Evolutionary conservation across 805 yeast species (phyloP).

Genomic region (Metschnikowia koreensis): DNA sequence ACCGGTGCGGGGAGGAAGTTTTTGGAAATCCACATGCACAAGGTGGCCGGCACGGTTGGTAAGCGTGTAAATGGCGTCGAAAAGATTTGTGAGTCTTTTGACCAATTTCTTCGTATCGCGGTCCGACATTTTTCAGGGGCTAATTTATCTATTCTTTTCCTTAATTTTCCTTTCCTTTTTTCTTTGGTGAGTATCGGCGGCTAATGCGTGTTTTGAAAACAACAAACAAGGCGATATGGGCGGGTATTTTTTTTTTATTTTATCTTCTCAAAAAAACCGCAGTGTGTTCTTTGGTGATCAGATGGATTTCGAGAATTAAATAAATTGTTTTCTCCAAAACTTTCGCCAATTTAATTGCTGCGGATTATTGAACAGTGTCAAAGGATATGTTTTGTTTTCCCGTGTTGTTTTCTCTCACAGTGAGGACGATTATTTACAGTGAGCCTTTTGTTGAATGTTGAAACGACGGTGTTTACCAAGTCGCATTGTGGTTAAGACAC

Average conservation of each 20-base stretch:
- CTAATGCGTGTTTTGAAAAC: no score
- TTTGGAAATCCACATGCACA: conserved; percentile 59
- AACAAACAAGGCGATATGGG: background rate
- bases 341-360: background rate
- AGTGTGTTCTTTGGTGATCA: no score
- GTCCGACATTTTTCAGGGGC: conserved; percentile 29
- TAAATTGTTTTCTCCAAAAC: no score
- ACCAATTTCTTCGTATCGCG: conserved; percentile 39
- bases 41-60: conserved; percentile 43
- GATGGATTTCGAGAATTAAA: background rate
- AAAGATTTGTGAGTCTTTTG: conserved; percentile 29
- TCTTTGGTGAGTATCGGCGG: background rate
- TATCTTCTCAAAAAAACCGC: background rate
- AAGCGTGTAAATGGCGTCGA: conserved; percentile 41
- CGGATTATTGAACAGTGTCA: background rate
- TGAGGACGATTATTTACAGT: background rate
- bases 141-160: no score
- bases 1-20: conserved; percentile 68
- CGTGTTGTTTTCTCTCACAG: background rate
- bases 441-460: background rate
- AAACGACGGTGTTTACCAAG: background rate
- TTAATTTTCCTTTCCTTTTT: no score
- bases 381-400: background rate
- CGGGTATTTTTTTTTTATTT: background rate
- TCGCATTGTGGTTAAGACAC: background rate